Conservation (phyloP, 1,284 basidiomycete genomes). For the Athelia sp. region DNA sequence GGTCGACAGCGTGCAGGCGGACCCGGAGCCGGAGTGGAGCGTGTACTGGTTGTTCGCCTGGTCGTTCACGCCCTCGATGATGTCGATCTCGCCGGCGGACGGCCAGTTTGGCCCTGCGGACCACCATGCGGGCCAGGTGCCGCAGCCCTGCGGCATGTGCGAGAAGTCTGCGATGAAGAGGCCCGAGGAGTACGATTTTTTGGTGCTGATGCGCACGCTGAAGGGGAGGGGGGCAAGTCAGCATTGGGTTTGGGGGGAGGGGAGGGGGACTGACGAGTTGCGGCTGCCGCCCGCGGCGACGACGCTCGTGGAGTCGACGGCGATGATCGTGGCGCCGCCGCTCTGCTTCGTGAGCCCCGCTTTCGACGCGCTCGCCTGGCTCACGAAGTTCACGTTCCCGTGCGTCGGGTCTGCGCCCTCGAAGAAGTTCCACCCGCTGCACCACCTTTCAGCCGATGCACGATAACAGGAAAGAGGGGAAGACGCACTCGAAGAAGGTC, state of each 20-base stretch:
- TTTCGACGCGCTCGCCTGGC: conserved; percentile 36
- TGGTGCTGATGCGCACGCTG: conserved; percentile 69
- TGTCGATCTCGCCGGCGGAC: conserved; percentile 56
- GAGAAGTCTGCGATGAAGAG: conserved; percentile 78
- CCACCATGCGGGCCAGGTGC: conserved; percentile 40
- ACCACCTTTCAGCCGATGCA: background rate
- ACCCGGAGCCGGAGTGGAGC: conserved; percentile 55
- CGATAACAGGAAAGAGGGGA: background rate
- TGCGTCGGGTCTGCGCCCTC: conserved; percentile 59
- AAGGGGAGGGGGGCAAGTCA: background rate
- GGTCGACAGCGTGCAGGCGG: conserved; percentile 44
- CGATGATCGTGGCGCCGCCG: conserved; percentile 49
- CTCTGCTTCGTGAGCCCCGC: conserved; percentile 54
- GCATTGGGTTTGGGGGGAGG: conserved; percentile 1
- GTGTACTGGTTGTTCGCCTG: conserved; percentile 62
- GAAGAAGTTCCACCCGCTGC: conserved; percentile 61
- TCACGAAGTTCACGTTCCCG: conserved; percentile 56
- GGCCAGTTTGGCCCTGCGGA: background rate
- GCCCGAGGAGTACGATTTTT: conserved; percentile 61
- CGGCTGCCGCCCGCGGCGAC: conserved; percentile 51
- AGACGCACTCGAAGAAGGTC: background rate
- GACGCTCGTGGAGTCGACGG: conserved; percentile 53
- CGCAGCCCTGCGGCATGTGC: conserved; percentile 76
- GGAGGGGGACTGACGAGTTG: conserved; percentile 16
- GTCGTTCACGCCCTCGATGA: conserved; percentile 67